Conservation (phyloP, 495 filamentous ascomycete species). For the Trichoderma reesei region DNA sequence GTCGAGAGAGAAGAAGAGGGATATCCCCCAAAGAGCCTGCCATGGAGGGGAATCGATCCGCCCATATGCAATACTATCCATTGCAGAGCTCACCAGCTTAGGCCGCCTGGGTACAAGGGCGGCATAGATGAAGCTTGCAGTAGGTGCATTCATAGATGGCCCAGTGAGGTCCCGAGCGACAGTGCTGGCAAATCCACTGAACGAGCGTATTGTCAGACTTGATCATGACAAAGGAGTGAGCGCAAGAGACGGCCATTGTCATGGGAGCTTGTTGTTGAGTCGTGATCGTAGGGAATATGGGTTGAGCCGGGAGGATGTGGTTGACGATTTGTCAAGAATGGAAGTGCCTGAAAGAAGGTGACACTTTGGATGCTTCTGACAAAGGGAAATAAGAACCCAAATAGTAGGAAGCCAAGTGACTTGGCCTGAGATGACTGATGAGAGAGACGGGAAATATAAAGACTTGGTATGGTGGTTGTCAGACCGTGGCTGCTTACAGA, state of each 20-base stretch:
- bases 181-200: constrained; percentile 69
- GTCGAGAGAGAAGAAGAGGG: neutral
- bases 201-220: constrained; percentile 67
- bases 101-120: constrained; percentile 52
- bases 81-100: constrained; percentile 18
- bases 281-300: neutral
- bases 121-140: constrained; percentile 68
- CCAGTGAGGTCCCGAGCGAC: constrained; percentile 71
- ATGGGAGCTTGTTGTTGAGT: neutral
- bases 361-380: neutral
- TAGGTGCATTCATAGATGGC: constrained; percentile 71
- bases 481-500: neutral
- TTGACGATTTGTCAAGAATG: neutral
- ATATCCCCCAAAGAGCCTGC: neutral
- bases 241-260: constrained; percentile 46
- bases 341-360: neutral
- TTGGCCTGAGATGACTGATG: neutral
- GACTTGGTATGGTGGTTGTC: neutral
- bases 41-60: neutral
- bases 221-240: constrained; percentile 64
- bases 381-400: neutral
- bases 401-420: neutral
- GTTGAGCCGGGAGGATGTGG: neutral
- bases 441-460: neutral
- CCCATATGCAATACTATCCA: neutral